Percentiles rank a stretch among this genome's conserved stretches.
Evolutionary conservation across 805 yeast species (phyloP).

Genomic region (Yarrowia keelungensis): DNA sequence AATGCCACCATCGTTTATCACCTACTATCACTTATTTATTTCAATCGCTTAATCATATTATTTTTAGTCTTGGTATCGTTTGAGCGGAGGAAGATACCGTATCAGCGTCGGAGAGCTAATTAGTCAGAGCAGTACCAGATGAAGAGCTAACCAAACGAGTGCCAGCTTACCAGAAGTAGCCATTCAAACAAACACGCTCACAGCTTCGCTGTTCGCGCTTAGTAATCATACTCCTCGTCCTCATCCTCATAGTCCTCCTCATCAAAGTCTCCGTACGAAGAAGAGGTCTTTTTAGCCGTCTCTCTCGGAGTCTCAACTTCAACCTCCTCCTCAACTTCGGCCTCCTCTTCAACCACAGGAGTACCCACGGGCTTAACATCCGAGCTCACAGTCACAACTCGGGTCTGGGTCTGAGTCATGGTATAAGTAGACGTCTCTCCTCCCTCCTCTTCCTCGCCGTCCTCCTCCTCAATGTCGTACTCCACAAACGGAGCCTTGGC

Average conservation of each 20-base stretch:
- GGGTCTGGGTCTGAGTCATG: conserved; percentile 29
- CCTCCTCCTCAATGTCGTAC: conserved; percentile 31
- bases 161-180: no score
- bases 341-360: conserved; percentile 7
- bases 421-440: conserved; percentile 17
- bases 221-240: conserved; percentile 32
- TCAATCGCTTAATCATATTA: no score
- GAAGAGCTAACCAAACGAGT: no score
- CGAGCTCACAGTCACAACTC: conserved; percentile 20
- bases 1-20: no score
- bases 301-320: conserved; percentile 1
- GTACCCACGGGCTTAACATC: conserved; percentile 6
- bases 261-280: conserved; percentile 33
- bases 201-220: no score
- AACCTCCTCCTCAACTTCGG: conserved; percentile 3
- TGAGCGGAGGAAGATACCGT: no score
- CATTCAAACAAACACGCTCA: no score
- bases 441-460: conserved; percentile 38
- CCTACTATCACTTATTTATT: no score
- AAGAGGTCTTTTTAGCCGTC: conserved; percentile 11
- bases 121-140: no score
- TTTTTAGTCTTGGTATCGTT: no score
- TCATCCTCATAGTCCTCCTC: conserved; percentile 38
- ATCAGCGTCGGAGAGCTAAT: no score
- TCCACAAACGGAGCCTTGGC: conserved; percentile 39